Conservation (phyloP, 305 asterid species). For the Euphrasia arctica region DNA sequence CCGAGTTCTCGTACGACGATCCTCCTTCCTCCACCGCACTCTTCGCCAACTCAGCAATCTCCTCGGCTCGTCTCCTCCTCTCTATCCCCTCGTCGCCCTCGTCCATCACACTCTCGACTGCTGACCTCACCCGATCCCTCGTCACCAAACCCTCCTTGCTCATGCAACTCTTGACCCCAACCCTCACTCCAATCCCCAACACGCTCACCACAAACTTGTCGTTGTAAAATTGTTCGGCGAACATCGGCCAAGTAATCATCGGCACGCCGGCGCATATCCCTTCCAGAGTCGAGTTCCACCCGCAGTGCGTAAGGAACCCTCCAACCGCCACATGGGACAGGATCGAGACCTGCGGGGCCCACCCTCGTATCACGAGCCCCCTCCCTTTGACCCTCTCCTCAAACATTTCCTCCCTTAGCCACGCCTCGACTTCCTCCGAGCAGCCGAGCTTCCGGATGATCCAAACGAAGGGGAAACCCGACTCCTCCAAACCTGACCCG, state of each 20-base stretch:
- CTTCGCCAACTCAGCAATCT: no score
- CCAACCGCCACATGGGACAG: conserved; percentile 44
- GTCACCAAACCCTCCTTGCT: conserved; percentile 19
- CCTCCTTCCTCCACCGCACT: no score
- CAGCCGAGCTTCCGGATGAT: conserved; percentile 31
- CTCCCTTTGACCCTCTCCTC: conserved; percentile 35
- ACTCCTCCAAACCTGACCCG: conserved; percentile 31
- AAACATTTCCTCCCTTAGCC: conserved; percentile 41
- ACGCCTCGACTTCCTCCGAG: conserved; percentile 33
- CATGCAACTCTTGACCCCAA: conserved; percentile 33
- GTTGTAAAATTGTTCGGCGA: conserved; percentile 57
- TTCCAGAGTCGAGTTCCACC: conserved; percentile 67
- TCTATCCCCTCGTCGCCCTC: conserved; percentile 31
- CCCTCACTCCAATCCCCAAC: conserved; percentile 38
- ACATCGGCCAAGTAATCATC: conserved; percentile 67
- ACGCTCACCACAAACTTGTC: conserved; percentile 42
- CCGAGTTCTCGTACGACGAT: conserved; percentile 35
- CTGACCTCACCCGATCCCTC: conserved; percentile 29
- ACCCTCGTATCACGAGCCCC: conserved; percentile 48
- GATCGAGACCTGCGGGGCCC: conserved; percentile 70
- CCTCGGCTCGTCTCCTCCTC: conserved; percentile 23
- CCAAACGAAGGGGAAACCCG: conserved; percentile 49
- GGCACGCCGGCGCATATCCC: conserved; percentile 46
- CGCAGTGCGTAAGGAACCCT: conserved; percentile 62
- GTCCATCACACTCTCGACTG: conserved; percentile 34